Evolutionary conservation across 1,284 basidiomycete genomes (phyloP).

Genomic region (Rugosomyces carneus): DNA sequence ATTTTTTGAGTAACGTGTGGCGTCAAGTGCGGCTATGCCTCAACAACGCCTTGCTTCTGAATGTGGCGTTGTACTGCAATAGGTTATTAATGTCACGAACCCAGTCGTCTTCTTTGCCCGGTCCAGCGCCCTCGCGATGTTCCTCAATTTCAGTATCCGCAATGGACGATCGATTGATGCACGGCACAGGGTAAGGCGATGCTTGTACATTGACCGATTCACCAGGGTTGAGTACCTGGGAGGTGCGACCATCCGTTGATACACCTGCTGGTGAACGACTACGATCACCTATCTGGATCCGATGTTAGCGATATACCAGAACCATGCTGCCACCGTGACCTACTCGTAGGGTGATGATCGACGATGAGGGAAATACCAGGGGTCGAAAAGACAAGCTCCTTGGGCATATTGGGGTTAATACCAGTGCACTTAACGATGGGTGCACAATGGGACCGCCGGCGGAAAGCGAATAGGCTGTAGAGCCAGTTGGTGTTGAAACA

Average conservation of each 20-base stretch:
- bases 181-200: conserved; percentile 88
- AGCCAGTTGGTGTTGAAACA: conserved; percentile 93
- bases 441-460: conserved; percentile 97
- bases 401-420: conserved; percentile 93
- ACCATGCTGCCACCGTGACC: conserved; percentile 21
- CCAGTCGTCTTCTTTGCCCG: conserved; percentile 90
- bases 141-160: conserved; percentile 46
- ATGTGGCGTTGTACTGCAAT: conserved; percentile 88
- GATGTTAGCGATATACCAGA: neutral
- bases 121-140: conserved; percentile 47
- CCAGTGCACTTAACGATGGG: conserved; percentile 83
- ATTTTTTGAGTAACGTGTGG: neutral
- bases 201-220: conserved; percentile 84
- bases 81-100: conserved; percentile 94
- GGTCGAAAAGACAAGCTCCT: conserved; percentile 90
- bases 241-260: conserved; percentile 88
- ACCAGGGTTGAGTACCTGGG: conserved; percentile 74
- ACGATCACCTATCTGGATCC: conserved; percentile 69
- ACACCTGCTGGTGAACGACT: conserved; percentile 86
- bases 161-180: conserved; percentile 81
- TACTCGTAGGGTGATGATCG: conserved; percentile 77
- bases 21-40: conserved; percentile 53
- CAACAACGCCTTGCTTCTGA: conserved; percentile 78
- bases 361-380: conserved; percentile 83
- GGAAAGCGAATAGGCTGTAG: conserved; percentile 94